phyloP scores from a whole-genome alignment of 2,329 filamentous ascomycete species.

The Fusarium torreyae region DNA sequence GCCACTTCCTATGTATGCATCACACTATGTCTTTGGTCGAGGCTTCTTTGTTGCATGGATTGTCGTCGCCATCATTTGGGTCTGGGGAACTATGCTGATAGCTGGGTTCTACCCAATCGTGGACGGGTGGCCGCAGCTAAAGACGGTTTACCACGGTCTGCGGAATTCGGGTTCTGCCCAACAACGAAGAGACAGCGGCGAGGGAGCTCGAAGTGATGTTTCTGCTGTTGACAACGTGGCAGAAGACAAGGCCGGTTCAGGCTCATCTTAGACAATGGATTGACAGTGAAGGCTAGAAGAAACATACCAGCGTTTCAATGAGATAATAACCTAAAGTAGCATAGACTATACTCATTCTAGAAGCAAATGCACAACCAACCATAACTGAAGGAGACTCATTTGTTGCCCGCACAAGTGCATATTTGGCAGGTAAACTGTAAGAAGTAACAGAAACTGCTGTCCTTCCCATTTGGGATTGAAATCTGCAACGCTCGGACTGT shows the following conservation, averaged over 20 bases:
- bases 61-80: conserved; percentile 66
- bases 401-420: not conserved
- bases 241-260: no score
- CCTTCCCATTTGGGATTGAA: conserved; percentile 14
- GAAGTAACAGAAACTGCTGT: conserved; percentile 5
- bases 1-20: conserved; percentile 69
- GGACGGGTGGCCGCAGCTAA: conserved; percentile 58
- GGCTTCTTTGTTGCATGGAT: conserved; percentile 67
- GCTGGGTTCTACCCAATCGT: conserved; percentile 65
- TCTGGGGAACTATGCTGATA: conserved; percentile 66
- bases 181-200: not conserved
- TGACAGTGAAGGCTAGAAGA: no score
- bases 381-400: conserved; percentile 8
- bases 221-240: no score
- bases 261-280: no score
- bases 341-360: not conserved
- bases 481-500: not conserved
- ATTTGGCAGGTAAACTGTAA: not conserved
- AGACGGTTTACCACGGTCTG: conserved; percentile 4
- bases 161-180: not conserved
- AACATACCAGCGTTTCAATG: no score
- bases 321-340: no score
- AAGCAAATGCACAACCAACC: not conserved
- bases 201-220: no score
- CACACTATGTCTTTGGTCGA: conserved; percentile 64